Evolutionary conservation across 805 yeast species (phyloP), one percentile per base, ranked within the genome.

Genomic region (Kregervanrija delftensis): DNA sequence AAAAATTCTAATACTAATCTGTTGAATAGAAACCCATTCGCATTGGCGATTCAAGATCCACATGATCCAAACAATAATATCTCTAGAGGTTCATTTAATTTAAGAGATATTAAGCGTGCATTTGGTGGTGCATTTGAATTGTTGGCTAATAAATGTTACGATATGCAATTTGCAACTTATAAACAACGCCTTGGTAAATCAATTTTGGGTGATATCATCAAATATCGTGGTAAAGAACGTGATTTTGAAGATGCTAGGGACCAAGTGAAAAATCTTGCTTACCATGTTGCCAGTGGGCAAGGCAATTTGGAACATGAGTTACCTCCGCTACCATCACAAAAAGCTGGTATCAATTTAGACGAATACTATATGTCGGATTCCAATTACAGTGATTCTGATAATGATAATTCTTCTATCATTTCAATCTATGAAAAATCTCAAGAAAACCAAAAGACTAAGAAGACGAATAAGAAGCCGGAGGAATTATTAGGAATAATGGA

Each of bases 81-180:
- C 40, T 80, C 93, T 39, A 71, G 96, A 53, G 86, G 96, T 4
- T 81, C 95, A 1, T 87, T 80, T 66, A 89, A 89, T 60, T 67
- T 87, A 36, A 65, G 87, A 34, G 86, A 83, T 54, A 74, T 91
- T 45, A 86, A 85, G 58, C 81, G 87, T 53, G 87, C 96, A 0
- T 89, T 91, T 66, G 81, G 83, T 13, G 96, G 96, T 35, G 96
- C 96, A 0, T 89, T 73, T 66, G 93, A 86, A 57, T 59, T 88
- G 43, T 66, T 89, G 33, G 76, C 81, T 0, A 83, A 82, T 53
- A 77, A 80, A 52, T 86, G 96, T 59, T 87, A 82, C 61, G 86
- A 79, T 38, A 66, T 88, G 64, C 76, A 86, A 54, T 63, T 66
- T 11, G 79, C 87, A 0, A 68, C 86, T 0, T 83, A 81, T 56